Evolutionary conservation across 2,329 filamentous ascomycete genomes (phyloP), one percentile per base, ranked within the genome.

Genomic region (Macrophomina phaseolina): DNA sequence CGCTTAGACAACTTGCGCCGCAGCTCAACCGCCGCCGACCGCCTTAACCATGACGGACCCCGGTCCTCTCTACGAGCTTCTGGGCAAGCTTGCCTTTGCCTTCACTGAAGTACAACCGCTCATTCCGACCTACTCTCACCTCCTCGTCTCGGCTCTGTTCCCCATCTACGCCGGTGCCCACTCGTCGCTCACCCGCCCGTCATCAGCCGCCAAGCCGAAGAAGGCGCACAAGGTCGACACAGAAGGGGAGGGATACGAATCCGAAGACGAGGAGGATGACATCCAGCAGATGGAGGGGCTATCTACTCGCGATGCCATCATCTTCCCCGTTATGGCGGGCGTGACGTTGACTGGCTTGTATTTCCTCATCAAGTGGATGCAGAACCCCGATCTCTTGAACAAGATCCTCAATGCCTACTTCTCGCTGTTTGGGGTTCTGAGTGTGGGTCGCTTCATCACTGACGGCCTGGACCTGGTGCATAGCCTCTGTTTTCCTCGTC

Each of bases 111-210:
- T 76, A 42, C 78, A 77, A 62, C 77, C 78, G 2, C 73, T 78
- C 72, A 70, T 89, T 34, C 85, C 85, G 14, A 87, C 86, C 11
- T 86, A 89, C 71, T 72, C 83, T 0, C 89, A 91, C 75, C 81
- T 91, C 12, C 80, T 91, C 64, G 74, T 89, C 68, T 90, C 91
- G 34, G 90, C 93, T 14, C 79, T 97, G 16, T 89, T 91, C 69
- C 92, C 93, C 64, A 97, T 97, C 74, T 95, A 91, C 79, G 85
- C 92, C 5, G 92, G 91, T 56, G 88, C 93, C 8, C 91, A 97
- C 77, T 92, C 91, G n/a, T 91, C 94, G 1, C 86, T 98, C 23
- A 89, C 90, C 14, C 87, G 93, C 18, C 94, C 94, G 0, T 88
- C 91, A 0, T 97, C 94, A 1, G 94, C 94, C 0, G 89, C 84